Base-by-base conservation (phyloP, 1,139 yeast genomes). In the Candida sp. region DNA sequence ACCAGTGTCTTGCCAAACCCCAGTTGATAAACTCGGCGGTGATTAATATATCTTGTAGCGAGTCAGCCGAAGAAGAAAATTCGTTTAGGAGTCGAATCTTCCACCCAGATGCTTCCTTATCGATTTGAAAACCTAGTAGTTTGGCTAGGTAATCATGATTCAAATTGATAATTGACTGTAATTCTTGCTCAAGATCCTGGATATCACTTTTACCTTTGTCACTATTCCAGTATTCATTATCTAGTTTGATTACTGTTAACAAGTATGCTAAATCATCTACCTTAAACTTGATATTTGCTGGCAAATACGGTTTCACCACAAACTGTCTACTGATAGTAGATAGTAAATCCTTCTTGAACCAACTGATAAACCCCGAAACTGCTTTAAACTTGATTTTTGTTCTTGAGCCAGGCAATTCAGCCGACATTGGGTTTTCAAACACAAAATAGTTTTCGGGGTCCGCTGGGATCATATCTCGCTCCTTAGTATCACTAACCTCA, bases 1-100 rank as follows among this genome's bases (percentile, higher is more conserved):
- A 75, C 98, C 98, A 95, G 4, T 84, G 76, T 51, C 97, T 77
- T 0, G 96, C 96, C 2, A 87, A 73, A 4, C 87, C 81, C 58
- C 90, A 69, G 53, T 80, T 82, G 4, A 90, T 77, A 38, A 77
- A 75, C 3, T 81, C 85, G 1, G 87, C 82, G 0, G 90, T 78
- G n/a, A 81, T 77, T 9, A 91, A 64, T 8, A 91, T 63, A 43
- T 85, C 91, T 35, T 80, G 76, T 1, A 91, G 57, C 0, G 87
- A 70, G 25, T 82, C 85, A 43, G 76, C 66, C 2, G 61, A 48
- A 1, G 80, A 72, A 1, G 82, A 70, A 49, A 78, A 81, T 47
- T 88, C 95, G 0, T 88, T 79, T 40, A 93, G 63, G 1, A 93
- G 61, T 27, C 84, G 68, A 0, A 93, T 68, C 38, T 73, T 79